Evolutionary conservation across 164 flowering plant species (phyloP), one percentile per base, ranked within the genome.

Genomic region (Taxillus chinensis): DNA sequence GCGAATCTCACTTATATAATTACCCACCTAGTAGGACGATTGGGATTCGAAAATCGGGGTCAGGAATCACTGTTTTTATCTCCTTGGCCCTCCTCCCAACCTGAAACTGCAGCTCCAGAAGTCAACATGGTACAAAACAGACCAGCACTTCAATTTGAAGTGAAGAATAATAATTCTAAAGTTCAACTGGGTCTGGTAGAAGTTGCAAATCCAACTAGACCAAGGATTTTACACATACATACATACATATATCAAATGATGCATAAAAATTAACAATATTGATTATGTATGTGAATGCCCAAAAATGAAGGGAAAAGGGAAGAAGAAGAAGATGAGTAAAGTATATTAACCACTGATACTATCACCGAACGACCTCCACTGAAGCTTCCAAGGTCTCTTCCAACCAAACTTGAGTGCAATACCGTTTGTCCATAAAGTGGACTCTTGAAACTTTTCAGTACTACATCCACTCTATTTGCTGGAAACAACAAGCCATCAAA

Each of bases 31-130:
- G 82, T 41, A 92, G 66, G 40, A 83, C 90, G 64, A 82, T 64
- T 3, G 98, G 90, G 52, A 89, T 79, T 43, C 98, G 74, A 63
- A 89, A 92, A 74, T 92, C 98, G 11, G 95, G 92, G 46, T 81
- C 91, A n/a, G 96, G 98, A 62, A 92, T 70, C 42, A 92, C 81
- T 41, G 92, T 86, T 61, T 77, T 80, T 68, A 64, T 73, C 57
- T 75, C 81, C 73, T 70, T 68, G 39, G 70, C 71, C 70, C 57
- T 77, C 73, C 74, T 76, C 60, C 87, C 86, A 66, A 80, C 64
- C 92, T 87, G 6, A 62, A 5, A 61, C 3, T 16, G 41, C 42
- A 55, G 27, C 12, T 46, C 27, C 57, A 17, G 55, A 49, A 62
- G 0, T 13, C 45, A 45, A 41, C 39, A 54, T 55, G 8, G 3